A percentile compares a stretch with the other conserved stretches of the same genome.
These are phyloP conservation scores for Casaregolazyma lundiana DNA, from an alignment of 1,139 yeast genomes.

Conservation along the genomic window DNA sequence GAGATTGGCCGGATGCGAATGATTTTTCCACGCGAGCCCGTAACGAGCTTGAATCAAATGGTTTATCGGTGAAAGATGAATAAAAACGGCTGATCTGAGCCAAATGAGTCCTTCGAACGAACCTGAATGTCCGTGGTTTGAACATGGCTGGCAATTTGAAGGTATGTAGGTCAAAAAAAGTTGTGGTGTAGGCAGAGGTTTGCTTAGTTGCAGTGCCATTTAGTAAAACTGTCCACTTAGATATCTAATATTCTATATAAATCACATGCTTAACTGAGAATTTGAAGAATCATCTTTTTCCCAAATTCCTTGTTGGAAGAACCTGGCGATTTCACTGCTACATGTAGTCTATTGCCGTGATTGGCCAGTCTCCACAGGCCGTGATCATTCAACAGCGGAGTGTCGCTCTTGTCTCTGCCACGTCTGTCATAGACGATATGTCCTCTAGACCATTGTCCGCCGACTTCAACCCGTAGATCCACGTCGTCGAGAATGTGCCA, in stretches of 20 bases:
- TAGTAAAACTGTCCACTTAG: not conserved
- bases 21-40: slow-evolving; percentile 8
- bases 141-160: no score
- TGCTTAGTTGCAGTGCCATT: not conserved
- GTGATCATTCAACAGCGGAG: slow-evolving; percentile 22
- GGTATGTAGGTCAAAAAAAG: not conserved
- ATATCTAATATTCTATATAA: not conserved
- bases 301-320: slow-evolving; percentile 20
- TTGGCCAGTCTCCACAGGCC: slow-evolving; percentile 28
- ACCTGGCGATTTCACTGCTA: slow-evolving; percentile 28
- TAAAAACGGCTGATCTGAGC: not conserved
- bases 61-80: slow-evolving; percentile 10
- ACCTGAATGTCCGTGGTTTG: not conserved
- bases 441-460: slow-evolving; percentile 38
- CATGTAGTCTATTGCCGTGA: slow-evolving; percentile 29
- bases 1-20: slow-evolving; percentile 3
- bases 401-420: slow-evolving; percentile 27
- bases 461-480: slow-evolving; percentile 39
- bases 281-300: slow-evolving; percentile 13
- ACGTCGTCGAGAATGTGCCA: slow-evolving; percentile 29
- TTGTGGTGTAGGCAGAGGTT: no score
- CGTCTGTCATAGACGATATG: slow-evolving; percentile 36
- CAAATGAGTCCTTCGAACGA: not conserved
- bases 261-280: slow-evolving; percentile 10
- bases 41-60: slow-evolving; percentile 13